Conservation (phyloP, 352 stramenopile genomes). For the Globisporangium nodosum region DNA sequence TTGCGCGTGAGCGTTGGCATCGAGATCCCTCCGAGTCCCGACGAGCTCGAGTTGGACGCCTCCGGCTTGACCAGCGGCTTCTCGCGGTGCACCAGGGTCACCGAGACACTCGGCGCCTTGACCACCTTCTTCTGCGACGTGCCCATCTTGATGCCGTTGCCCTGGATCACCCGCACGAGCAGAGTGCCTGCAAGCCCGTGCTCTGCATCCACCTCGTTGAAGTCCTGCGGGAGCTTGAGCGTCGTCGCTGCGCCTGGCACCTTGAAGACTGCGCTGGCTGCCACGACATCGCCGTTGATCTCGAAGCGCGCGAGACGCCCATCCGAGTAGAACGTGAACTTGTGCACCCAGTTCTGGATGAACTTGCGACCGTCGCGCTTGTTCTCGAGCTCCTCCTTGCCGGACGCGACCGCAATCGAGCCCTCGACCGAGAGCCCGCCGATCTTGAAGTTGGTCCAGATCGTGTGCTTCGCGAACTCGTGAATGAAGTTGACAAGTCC, state of each 20-base stretch:
- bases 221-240: conserved; percentile 83
- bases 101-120: conserved; percentile 58
- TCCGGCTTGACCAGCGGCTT: conserved; percentile 33
- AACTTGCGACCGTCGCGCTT: conserved; percentile 78
- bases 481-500: conserved; percentile 78
- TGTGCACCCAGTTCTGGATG: conserved; percentile 88
- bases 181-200: conserved; percentile 61
- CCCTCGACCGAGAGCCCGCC: conserved; percentile 78
- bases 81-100: conserved; percentile 59
- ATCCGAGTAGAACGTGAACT: conserved; percentile 86
- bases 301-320: conserved; percentile 81
- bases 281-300: conserved; percentile 85
- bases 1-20: conserved; percentile 73
- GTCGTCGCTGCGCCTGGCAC: conserved; percentile 78
- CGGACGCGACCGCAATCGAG: conserved; percentile 74
- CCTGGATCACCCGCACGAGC: conserved; percentile 78
- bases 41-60: conserved; percentile 22
- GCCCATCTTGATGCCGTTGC: conserved; percentile 67
- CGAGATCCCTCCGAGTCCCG: conserved; percentile 44
- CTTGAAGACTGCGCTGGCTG: conserved; percentile 83
- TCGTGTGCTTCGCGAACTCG: conserved; percentile 70
- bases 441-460: conserved; percentile 87
- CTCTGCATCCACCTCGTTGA: conserved; percentile 83
- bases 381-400: conserved; percentile 86
- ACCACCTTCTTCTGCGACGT: conserved; percentile 61